phyloP scores from a whole-genome alignment of 805 yeast genomes.

The Teunomyces panamensis region DNA sequence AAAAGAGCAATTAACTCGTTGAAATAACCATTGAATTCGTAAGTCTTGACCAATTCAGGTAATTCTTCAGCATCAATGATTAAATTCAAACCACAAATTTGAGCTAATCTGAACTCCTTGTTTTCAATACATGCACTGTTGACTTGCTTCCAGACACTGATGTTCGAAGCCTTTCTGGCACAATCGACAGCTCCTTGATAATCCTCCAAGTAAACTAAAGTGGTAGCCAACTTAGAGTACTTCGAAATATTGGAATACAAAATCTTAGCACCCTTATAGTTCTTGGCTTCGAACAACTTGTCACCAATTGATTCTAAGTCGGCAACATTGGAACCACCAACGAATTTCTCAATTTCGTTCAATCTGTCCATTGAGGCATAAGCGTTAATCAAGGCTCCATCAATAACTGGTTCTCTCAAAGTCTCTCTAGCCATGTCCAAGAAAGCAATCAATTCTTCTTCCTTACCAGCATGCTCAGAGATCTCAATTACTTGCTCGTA shows the following conservation, averaged over 20 bases:
- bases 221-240: conserved; percentile 95
- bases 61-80: conserved; percentile 97
- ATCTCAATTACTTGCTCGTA: conserved; percentile 90
- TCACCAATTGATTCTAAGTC: conserved; percentile 92
- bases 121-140: conserved; percentile 94
- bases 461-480: conserved; percentile 92
- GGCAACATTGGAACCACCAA: conserved; percentile 88
- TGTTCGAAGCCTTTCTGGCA: conserved; percentile 95
- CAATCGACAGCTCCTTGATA: conserved; percentile 97
- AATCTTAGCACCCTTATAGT: conserved; percentile 90
- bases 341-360: conserved; percentile 78
- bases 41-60: conserved; percentile 80
- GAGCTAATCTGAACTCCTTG: conserved; percentile 94
- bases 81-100: conserved; percentile 96
- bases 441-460: conserved; percentile 85
- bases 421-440: conserved; percentile 89
- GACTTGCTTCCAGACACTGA: conserved; percentile 95
- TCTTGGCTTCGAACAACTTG: conserved; percentile 71
- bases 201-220: conserved; percentile 86
- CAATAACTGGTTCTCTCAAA: conserved; percentile 87
- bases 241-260: conserved; percentile 84
- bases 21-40: conserved; percentile 88
- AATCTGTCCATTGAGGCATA: conserved; percentile 77
- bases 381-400: conserved; percentile 85
- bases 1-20: conserved; percentile 87